Percentiles rank a stretch among this genome's conserved stretches.
Evolutionary conservation across 1,284 basidiomycete genomes (phyloP).

Genomic region (Cryptococcus sp.): DNA sequence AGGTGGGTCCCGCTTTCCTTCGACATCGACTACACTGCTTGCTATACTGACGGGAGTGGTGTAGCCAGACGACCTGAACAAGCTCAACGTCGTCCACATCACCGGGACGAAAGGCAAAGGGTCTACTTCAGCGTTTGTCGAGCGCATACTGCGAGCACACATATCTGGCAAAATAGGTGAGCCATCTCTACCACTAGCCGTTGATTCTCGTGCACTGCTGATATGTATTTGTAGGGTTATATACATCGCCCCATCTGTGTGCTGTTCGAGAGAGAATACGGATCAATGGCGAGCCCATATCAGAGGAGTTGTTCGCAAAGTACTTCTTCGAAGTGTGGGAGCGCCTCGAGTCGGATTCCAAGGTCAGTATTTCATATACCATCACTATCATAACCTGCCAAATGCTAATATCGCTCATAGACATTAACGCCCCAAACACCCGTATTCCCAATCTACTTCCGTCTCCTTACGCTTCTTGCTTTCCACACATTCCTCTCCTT

Average conservation of each 20-base stretch:
- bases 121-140: slow-evolving; percentile 89
- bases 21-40: not conserved
- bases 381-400: not conserved
- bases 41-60: not conserved
- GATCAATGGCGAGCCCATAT: slow-evolving; percentile 85
- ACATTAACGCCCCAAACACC: slow-evolving; percentile 61
- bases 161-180: slow-evolving; percentile 42
- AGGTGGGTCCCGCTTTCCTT: slow-evolving; percentile 58
- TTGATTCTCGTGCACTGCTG: not conserved
- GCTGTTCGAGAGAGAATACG: slow-evolving; percentile 95
- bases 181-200: not conserved
- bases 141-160: slow-evolving; percentile 53
- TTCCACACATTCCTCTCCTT: slow-evolving; percentile 81
- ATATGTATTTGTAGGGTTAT: slow-evolving; percentile 64
- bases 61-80: slow-evolving; percentile 79
- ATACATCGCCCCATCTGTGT: slow-evolving; percentile 95
- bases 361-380: slow-evolving; percentile 54
- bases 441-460: slow-evolving; percentile 80
- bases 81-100: slow-evolving; percentile 91
- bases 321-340: slow-evolving; percentile 99
- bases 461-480: slow-evolving; percentile 87
- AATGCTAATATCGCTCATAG: slow-evolving; percentile 17
- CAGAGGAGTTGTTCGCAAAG: slow-evolving; percentile 81
- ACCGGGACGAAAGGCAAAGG: slow-evolving; percentile 99
- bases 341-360: slow-evolving; percentile 67